phyloP scores from a whole-genome alignment of 371 early-diverging fungal genomes.

The Sporodiniella umbellata region DNA sequence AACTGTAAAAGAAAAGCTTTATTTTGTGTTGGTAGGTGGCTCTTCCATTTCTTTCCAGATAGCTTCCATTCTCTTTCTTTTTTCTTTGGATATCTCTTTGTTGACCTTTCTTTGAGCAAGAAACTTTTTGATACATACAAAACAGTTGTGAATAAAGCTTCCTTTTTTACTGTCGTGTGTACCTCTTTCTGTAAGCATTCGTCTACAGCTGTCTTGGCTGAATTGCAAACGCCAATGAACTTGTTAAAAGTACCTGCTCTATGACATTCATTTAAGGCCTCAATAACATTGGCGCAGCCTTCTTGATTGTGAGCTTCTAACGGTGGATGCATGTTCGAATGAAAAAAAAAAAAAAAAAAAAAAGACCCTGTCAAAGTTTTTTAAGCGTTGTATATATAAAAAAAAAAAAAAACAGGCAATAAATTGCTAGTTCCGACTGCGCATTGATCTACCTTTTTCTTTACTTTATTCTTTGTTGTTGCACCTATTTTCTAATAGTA shows the following conservation, averaged over 20 bases:
- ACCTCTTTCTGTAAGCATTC: slow-evolving; percentile 44
- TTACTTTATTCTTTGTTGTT: background rate
- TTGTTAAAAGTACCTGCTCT: slow-evolving; percentile 41
- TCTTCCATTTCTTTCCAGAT: slow-evolving; percentile 51
- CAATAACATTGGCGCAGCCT: slow-evolving; percentile 41
- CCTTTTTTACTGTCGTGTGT: background rate
- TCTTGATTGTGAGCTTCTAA: slow-evolving; percentile 42
- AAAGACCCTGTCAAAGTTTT: background rate
- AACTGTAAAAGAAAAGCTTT: too few relatives aligned
- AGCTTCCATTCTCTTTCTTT: slow-evolving; percentile 38
- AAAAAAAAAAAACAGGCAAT: too few relatives aligned
- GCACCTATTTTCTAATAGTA: too few relatives aligned
- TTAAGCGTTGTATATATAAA: background rate
- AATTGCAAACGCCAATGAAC: slow-evolving; percentile 42
- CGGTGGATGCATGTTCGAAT: slow-evolving; percentile 40
- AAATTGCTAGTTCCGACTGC: too few relatives aligned
- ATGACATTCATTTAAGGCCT: slow-evolving; percentile 45
- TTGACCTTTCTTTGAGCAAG: slow-evolving; percentile 33
- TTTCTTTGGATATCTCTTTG: slow-evolving; percentile 31
- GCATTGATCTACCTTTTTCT: background rate
- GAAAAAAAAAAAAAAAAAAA: slow-evolving; percentile 1
- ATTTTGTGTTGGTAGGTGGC: slow-evolving; percentile 41
- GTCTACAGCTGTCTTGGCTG: slow-evolving; percentile 34
- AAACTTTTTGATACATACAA: slow-evolving; percentile 19
- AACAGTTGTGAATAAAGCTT: background rate